A percentile compares a stretch with the other conserved stretches of the same genome.
phyloP scores from a whole-genome alignment of 441 rosid species.

The Bocquillonia castaneifolia region DNA sequence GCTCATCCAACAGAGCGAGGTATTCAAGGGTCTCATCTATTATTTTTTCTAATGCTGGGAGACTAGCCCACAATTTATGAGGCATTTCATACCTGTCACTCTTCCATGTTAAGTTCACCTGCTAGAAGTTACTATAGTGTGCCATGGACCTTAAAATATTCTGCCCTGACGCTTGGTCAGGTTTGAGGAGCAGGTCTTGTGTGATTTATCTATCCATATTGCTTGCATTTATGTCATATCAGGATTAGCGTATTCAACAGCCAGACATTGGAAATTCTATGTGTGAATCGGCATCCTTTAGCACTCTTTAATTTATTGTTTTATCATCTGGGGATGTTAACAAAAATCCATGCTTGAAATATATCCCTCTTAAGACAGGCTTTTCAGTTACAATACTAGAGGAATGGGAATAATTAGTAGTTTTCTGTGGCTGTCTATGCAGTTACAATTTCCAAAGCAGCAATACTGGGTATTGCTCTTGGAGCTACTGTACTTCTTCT shows the following conservation, averaged over 20 bases:
- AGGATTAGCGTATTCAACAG: too few species aligned
- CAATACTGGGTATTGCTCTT: slow-evolving; percentile 82
- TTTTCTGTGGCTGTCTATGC: slow-evolving; percentile 23
- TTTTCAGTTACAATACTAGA: not conserved
- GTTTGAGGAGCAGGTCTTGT: too few species aligned
- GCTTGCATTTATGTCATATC: too few species aligned
- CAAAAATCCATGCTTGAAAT: too few species aligned
- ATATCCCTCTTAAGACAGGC: not conserved
- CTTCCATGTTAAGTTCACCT: not conserved
- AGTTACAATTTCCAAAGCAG: slow-evolving; percentile 89
- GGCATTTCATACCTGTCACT: too few species aligned
- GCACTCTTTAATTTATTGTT: not conserved
- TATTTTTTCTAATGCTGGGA: not conserved
- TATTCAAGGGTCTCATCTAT: slow-evolving; percentile 21
- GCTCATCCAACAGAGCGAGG: slow-evolving; percentile 68
- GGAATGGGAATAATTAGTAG: not conserved
- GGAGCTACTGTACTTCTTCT: slow-evolving; percentile 84
- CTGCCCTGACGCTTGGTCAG: not conserved
- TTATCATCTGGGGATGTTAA: too few species aligned
- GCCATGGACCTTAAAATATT: not conserved
- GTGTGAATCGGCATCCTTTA: not conserved
- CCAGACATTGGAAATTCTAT: too few species aligned
- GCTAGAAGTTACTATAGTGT: not conserved
- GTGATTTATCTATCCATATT: too few species aligned
- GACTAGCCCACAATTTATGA: not conserved